Evolutionary conservation across 2,329 filamentous ascomycete genomes (phyloP).

Genomic region (Botrytis elliptica): DNA sequence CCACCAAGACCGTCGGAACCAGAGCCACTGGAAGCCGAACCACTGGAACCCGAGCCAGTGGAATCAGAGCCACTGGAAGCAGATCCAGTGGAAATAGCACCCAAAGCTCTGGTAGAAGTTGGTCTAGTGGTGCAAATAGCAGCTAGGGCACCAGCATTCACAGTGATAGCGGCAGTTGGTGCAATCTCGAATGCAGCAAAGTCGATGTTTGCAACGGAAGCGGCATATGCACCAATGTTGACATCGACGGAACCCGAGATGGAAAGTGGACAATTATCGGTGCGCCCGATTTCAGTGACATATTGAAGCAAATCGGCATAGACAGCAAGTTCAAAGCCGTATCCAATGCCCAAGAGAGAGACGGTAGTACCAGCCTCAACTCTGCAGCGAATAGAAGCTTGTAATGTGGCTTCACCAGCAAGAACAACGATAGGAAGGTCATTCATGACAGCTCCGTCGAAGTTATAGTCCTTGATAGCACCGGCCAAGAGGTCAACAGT

Average conservation of each 20-base stretch:
- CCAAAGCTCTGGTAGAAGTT: neutral
- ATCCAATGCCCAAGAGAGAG: slow-evolving; percentile 27
- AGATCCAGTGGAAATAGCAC: neutral
- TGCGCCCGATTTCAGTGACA: slow-evolving; percentile 23
- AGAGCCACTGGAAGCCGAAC: neutral
- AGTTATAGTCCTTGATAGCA: slow-evolving; percentile 28
- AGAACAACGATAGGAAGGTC: slow-evolving; percentile 29
- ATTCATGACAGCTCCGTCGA: slow-evolving; percentile 25
- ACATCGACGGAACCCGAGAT: slow-evolving; percentile 27
- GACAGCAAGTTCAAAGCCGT: slow-evolving; percentile 31
- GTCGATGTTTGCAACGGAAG: slow-evolving; percentile 27
- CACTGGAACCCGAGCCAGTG: too few species aligned
- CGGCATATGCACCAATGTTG: slow-evolving; percentile 30
- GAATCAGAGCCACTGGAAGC: neutral
- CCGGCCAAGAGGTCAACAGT: slow-evolving; percentile 31
- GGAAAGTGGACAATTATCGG: slow-evolving; percentile 23
- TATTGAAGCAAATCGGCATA: slow-evolving; percentile 32
- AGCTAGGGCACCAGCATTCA: slow-evolving; percentile 20
- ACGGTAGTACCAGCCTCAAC: slow-evolving; percentile 32
- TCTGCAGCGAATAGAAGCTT: slow-evolving; percentile 30
- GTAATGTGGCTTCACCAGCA: slow-evolving; percentile 28
- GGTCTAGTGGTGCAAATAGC: neutral
- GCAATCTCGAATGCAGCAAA: slow-evolving; percentile 26
- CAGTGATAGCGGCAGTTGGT: slow-evolving; percentile 25
- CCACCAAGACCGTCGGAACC: neutral